These are phyloP conservation scores for Aspergillus texensis DNA, from an alignment of 2,329 filamentous ascomycete genomes.

Conservation along the genomic window DNA sequence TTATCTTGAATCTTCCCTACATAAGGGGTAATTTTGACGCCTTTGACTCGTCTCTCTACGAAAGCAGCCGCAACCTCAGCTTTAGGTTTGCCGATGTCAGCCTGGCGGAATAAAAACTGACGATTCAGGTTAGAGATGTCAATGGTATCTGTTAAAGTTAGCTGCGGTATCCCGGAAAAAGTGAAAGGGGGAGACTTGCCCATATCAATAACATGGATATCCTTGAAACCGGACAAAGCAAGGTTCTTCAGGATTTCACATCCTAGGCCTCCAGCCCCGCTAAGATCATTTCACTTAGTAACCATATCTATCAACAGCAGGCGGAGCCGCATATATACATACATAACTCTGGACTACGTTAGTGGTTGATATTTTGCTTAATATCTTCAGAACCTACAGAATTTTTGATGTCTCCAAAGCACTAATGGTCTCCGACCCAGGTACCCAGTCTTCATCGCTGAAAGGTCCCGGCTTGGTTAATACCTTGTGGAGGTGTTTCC, in stretches of 20 bases:
- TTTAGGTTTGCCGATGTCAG: slow-evolving; percentile 91
- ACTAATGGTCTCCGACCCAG: slow-evolving; percentile 55
- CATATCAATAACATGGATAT: slow-evolving; percentile 99
- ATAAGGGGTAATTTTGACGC: slow-evolving; percentile 90
- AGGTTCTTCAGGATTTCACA: slow-evolving; percentile 97
- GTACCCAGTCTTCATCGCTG: slow-evolving; percentile 66
- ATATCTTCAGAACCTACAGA: slow-evolving; percentile 56
- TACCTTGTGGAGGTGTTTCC: slow-evolving; percentile 83
- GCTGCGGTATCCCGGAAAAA: neutral
- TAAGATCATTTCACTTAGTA: slow-evolving; percentile 46
- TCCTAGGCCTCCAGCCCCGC: slow-evolving; percentile 88
- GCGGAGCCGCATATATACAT: slow-evolving; percentile 29
- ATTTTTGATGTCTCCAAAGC: slow-evolving; percentile 72
- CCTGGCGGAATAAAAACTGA: slow-evolving; percentile 91
- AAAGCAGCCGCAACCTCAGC: slow-evolving; percentile 91
- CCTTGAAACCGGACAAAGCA: slow-evolving; percentile 90
- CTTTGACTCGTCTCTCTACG: slow-evolving; percentile 84
- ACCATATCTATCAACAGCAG: slow-evolving; percentile 19
- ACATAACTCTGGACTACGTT: slow-evolving; percentile 54
- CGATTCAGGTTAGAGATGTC: slow-evolving; percentile 98
- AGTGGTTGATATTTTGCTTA: slow-evolving; percentile 19
- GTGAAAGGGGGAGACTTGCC: slow-evolving; percentile 53
- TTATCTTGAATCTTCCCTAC: slow-evolving; percentile 97
- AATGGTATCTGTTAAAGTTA: slow-evolving; percentile 75
- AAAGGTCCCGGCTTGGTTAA: slow-evolving; percentile 78